Evolutionary conservation across 331 rosid species (phyloP).

Genomic region (Acacia pycnantha): DNA sequence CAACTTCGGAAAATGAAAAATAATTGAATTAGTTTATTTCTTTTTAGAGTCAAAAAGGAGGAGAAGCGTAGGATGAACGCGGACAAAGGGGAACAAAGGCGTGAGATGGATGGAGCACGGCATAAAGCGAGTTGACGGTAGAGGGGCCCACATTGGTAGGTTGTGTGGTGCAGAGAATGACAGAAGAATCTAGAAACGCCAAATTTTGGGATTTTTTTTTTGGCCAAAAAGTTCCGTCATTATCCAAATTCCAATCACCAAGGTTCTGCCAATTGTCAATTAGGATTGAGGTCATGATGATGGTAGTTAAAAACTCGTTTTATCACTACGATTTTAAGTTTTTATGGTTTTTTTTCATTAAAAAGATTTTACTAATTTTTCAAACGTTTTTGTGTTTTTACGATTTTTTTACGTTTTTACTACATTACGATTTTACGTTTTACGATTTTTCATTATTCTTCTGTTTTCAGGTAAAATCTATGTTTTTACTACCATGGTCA

Average conservation of each 20-base stretch:
- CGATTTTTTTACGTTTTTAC: too few species aligned
- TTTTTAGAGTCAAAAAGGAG: neutral
- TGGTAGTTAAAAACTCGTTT: too few species aligned
- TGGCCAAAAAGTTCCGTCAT: neutral
- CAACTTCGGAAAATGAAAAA: too few species aligned
- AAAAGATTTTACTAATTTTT: too few species aligned
- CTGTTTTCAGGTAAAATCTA: too few species aligned
- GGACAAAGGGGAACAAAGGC: neutral
- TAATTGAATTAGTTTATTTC: neutral
- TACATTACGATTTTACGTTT: too few species aligned
- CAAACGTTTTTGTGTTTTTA: too few species aligned
- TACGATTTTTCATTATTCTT: too few species aligned
- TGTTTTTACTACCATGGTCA: too few species aligned
- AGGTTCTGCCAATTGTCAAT: neutral
- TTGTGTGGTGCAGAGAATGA: neutral
- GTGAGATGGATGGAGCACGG: neutral
- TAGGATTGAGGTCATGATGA: too few species aligned
- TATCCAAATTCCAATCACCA: neutral
- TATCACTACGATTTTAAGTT: too few species aligned
- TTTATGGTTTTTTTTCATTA: too few species aligned
- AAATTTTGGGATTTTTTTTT: neutral
- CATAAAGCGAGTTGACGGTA: neutral
- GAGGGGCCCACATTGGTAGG: neutral
- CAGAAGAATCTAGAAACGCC: neutral
- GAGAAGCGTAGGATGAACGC: constrained; percentile 4